A percentile compares a stretch with the other conserved stretches of the same genome.
Conservation (phyloP, 176 grass and related monocot genomes). For the Thalia dealbata region DNA sequence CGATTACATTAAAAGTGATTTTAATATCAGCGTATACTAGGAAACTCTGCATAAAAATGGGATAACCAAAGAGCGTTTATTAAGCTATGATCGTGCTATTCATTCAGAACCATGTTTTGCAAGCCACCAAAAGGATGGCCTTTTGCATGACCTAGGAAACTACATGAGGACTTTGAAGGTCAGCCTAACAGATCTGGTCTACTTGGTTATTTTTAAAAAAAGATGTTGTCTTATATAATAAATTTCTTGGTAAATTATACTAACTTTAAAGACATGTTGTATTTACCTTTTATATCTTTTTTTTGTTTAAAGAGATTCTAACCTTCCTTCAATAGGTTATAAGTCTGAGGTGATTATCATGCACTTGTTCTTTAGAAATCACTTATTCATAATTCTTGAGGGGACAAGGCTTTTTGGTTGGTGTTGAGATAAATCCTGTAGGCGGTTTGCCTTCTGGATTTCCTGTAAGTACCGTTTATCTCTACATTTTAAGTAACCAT, state of each 20-base stretch:
- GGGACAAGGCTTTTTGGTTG: constrained; percentile 99
- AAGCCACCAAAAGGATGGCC: constrained; percentile 71
- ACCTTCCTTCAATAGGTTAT: no score
- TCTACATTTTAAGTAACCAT: constrained; percentile 9
- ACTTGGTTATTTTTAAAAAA: no score
- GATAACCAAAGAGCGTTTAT: constrained; percentile 74
- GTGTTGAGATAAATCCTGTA: constrained; percentile 84
- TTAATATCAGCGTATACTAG: no score
- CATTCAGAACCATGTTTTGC: constrained; percentile 93
- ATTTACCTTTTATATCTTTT: no score
- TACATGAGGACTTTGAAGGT: no score
- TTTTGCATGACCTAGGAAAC: constrained; percentile 69
- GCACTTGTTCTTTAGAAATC: not conserved
- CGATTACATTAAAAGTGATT: no score
- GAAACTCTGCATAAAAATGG: no score
- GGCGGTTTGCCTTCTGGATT: constrained; percentile 81
- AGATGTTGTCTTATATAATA: not conserved
- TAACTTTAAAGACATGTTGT: no score
- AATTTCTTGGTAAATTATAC: no score
- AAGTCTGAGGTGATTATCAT: no score
- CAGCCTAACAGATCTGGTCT: constrained; percentile 10
- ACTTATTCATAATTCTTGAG: constrained; percentile 18
- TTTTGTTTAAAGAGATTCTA: no score
- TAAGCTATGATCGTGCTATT: constrained; percentile 92
- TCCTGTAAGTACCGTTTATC: constrained; percentile 24